These are phyloP conservation scores for Emericellopsis cladophorae DNA, from an alignment of 2,329 filamentous ascomycete species.

Conservation along the genomic window DNA sequence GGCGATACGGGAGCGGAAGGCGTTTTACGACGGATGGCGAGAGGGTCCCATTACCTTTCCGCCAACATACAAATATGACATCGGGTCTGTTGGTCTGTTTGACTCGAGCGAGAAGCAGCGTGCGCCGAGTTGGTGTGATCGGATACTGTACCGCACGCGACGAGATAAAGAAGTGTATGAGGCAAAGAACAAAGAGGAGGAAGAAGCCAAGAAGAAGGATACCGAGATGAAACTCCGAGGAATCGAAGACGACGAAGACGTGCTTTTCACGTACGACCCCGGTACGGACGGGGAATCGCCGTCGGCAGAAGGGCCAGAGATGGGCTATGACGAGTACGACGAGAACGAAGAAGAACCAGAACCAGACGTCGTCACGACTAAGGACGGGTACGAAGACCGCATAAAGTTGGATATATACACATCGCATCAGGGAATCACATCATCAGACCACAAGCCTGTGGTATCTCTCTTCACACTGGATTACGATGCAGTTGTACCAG, in stretches of 20 bases:
- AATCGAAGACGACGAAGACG: slow-evolving; percentile 66
- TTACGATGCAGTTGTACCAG: slow-evolving; percentile 76
- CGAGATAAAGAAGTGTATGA: slow-evolving; percentile 57
- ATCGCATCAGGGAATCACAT: slow-evolving; percentile 79
- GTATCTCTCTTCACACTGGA: slow-evolving; percentile 71
- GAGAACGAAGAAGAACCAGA: slow-evolving; percentile 31
- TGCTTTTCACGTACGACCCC: slow-evolving; percentile 72
- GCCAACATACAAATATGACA: slow-evolving; percentile 95
- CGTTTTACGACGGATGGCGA: slow-evolving; percentile 83
- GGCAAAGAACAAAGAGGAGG: slow-evolving; percentile 47
- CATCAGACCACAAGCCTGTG: slow-evolving; percentile 92
- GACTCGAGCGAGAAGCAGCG: slow-evolving; percentile 92
- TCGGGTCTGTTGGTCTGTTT: slow-evolving; percentile 84
- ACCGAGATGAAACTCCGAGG: slow-evolving; percentile 74
- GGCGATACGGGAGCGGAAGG: slow-evolving; percentile 62
- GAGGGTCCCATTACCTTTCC: slow-evolving; percentile 83
- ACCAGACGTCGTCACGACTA: slow-evolving; percentile 36
- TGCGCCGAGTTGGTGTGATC: slow-evolving; percentile 93
- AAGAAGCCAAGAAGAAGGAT: slow-evolving; percentile 57
- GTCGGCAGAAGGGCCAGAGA: slow-evolving; percentile 11
- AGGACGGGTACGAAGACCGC: slow-evolving; percentile 42
- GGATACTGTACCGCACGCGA: slow-evolving; percentile 75
- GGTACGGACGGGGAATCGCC: slow-evolving; percentile 52
- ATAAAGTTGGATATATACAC: slow-evolving; percentile 57
- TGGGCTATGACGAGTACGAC: slow-evolving; percentile 50